Evolutionary conservation across 2,329 filamentous ascomycete species (phyloP).

Genomic region (Penicillium freii): DNA sequence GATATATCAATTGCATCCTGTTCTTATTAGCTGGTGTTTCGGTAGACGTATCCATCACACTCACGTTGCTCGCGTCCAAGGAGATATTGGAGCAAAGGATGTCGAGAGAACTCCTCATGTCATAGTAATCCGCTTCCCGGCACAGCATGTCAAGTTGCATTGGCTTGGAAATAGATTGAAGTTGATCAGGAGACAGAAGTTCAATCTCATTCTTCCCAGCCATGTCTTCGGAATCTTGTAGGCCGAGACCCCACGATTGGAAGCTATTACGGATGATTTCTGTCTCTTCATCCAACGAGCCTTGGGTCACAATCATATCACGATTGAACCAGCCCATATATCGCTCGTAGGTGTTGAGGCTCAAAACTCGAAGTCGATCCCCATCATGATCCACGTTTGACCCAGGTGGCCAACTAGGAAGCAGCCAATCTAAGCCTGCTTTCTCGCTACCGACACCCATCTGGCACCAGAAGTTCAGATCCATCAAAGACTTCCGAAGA

Average conservation of each 20-base stretch:
- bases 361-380: slow-evolving; percentile 72
- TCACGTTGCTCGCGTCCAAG: slow-evolving; percentile 31
- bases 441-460: slow-evolving; percentile 88
- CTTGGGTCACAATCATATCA: slow-evolving; percentile 51
- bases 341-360: slow-evolving; percentile 70
- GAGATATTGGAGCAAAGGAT: slow-evolving; percentile 32
- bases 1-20: slow-evolving; percentile 62
- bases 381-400: slow-evolving; percentile 66
- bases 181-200: slow-evolving; percentile 2
- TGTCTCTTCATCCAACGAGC: slow-evolving; percentile 53
- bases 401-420: slow-evolving; percentile 71
- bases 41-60: not conserved
- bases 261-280: slow-evolving; percentile 65
- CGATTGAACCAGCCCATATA: slow-evolving; percentile 76
- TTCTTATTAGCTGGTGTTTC: slow-evolving; percentile 15
- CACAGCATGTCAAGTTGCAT: slow-evolving; percentile 30
- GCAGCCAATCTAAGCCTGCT: slow-evolving; percentile 87
- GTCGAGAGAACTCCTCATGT: slow-evolving; percentile 39
- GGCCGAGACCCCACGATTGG: slow-evolving; percentile 65
- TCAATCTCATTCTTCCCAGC: slow-evolving; percentile 42
- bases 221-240: slow-evolving; percentile 56
- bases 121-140: slow-evolving; percentile 31
- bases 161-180: slow-evolving; percentile 16
- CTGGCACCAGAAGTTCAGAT: slow-evolving; percentile 96
- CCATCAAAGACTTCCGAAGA: slow-evolving; percentile 74